A percentile compares a stretch with the other conserved stretches of the same genome.
These are phyloP conservation scores for Verticillium zaregamsianum DNA, from an alignment of 2,329 filamentous ascomycete genomes.

Conservation along the genomic window DNA sequence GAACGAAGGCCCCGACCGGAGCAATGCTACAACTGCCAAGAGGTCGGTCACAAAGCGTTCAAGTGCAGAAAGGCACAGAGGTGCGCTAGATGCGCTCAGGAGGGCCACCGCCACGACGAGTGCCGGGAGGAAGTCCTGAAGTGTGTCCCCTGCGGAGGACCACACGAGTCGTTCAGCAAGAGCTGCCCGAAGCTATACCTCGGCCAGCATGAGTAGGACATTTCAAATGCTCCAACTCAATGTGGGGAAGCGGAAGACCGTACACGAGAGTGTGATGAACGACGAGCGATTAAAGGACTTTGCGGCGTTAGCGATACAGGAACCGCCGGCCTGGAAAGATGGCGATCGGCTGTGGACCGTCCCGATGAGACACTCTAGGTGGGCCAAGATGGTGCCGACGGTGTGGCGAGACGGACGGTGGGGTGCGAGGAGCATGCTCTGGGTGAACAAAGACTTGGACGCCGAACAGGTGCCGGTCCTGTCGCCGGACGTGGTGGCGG, in stretches of 20 bases:
- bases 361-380: slow-evolving; percentile 11
- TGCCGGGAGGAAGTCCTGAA: slow-evolving; percentile 13
- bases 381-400: slow-evolving; percentile 3
- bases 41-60: slow-evolving; percentile 21
- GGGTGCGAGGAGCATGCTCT: slow-evolving; percentile 16
- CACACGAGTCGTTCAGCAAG: slow-evolving; percentile 17
- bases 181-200: slow-evolving; percentile 16
- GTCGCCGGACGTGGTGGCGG: background rate
- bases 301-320: slow-evolving; percentile 12
- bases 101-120: slow-evolving; percentile 14
- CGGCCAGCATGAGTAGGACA: slow-evolving; percentile 13
- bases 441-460: slow-evolving; percentile 10
- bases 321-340: slow-evolving; percentile 11
- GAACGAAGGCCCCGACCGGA: slow-evolving; percentile 16
- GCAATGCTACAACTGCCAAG: slow-evolving; percentile 25
- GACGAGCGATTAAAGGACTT: slow-evolving; percentile 10
- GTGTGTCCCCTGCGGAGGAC: slow-evolving; percentile 15
- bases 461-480: slow-evolving; percentile 9
- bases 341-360: slow-evolving; percentile 10
- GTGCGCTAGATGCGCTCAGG: slow-evolving; percentile 12
- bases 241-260: slow-evolving; percentile 7
- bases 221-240: slow-evolving; percentile 14
- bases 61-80: slow-evolving; percentile 19
- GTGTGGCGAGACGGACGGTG: slow-evolving; percentile 11
- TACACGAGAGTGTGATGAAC: slow-evolving; percentile 16